Conservation (phyloP, 495 filamentous ascomycete species). For the Talaromyces liani region DNA sequence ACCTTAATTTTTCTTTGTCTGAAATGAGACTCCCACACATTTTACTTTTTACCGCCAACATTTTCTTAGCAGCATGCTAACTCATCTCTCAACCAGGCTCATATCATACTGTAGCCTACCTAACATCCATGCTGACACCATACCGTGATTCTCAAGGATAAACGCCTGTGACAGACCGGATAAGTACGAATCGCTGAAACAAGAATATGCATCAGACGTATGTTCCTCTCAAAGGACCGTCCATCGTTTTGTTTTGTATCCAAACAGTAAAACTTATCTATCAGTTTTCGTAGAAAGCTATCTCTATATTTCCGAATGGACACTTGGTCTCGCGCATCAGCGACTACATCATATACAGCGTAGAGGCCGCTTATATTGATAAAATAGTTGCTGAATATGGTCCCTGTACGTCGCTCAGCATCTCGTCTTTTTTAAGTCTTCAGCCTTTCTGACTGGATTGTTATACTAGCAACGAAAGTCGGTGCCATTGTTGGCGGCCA, state of each 20-base stretch:
- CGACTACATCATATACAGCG: slow-evolving; percentile 97
- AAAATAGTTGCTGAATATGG: slow-evolving; percentile 78
- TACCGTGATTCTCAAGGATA: slow-evolving; percentile 50
- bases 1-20: slow-evolving; percentile 81
- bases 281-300: slow-evolving; percentile 28
- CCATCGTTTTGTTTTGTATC: not conserved
- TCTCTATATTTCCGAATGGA: slow-evolving; percentile 75
- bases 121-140: not conserved
- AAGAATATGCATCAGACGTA: slow-evolving; percentile 73
- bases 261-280: slow-evolving; percentile 33
- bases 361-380: slow-evolving; percentile 86
- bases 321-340: slow-evolving; percentile 89
- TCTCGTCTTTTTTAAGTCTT: not conserved
- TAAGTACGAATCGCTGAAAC: slow-evolving; percentile 64
- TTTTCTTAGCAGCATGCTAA: not conserved
- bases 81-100: not conserved
- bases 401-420: slow-evolving; percentile 62
- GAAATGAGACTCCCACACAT: slow-evolving; percentile 30
- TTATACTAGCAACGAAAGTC: slow-evolving; percentile 70
- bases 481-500: slow-evolving; percentile 94
- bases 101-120: not conserved
- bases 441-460: slow-evolving; percentile 22
- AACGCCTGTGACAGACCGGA: slow-evolving; percentile 90
- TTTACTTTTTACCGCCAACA: not conserved
- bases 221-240: slow-evolving; percentile 27